A percentile compares a stretch with the other conserved stretches of the same genome.
Conservation (phyloP, 257 asterid genomes). For the Handroanthus guayacan region DNA sequence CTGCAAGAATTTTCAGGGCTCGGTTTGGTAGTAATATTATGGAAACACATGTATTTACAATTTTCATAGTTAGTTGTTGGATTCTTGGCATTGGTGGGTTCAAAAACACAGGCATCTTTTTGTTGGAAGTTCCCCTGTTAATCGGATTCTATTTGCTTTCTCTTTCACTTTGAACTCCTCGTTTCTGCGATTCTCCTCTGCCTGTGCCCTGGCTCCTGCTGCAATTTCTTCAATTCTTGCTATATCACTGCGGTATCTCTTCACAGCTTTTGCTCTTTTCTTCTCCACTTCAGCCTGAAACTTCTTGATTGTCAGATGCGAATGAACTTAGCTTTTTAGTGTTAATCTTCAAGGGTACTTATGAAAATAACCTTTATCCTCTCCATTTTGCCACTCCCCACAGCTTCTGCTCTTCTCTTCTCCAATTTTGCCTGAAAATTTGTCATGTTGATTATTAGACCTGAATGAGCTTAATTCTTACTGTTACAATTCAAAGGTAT, state of each 20-base stretch:
- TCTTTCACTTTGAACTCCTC: slow-evolving; percentile 48
- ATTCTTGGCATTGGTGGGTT: not conserved
- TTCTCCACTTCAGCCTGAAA: slow-evolving; percentile 44
- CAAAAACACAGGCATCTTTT: slow-evolving; percentile 42
- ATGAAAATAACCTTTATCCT: slow-evolving; percentile 31
- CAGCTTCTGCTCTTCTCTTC: slow-evolving; percentile 37
- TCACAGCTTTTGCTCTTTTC: slow-evolving; percentile 38
- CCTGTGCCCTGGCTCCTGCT: slow-evolving; percentile 48
- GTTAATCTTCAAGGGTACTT: not conserved
- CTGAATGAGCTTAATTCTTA: not conserved
- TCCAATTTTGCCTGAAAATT: slow-evolving; percentile 43
- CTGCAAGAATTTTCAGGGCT: not conserved
- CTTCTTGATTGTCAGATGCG: not conserved
- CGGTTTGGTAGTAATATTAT: not conserved
- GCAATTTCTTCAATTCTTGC: slow-evolving; percentile 47
- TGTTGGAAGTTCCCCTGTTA: slow-evolving; percentile 45
- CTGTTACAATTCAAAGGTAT: not conserved
- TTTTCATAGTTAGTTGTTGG: not conserved
- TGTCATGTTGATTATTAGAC: not conserved
- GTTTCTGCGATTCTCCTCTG: slow-evolving; percentile 41
- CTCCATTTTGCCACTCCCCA: slow-evolving; percentile 19
- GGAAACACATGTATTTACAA: slow-evolving; percentile 3
- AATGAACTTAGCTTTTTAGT: not conserved
- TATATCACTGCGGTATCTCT: slow-evolving; percentile 34
- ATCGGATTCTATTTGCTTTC: slow-evolving; percentile 50